Evolutionary conservation across 2,329 filamentous ascomycete genomes (phyloP).

Genomic region (Lachnum nothofagi): DNA sequence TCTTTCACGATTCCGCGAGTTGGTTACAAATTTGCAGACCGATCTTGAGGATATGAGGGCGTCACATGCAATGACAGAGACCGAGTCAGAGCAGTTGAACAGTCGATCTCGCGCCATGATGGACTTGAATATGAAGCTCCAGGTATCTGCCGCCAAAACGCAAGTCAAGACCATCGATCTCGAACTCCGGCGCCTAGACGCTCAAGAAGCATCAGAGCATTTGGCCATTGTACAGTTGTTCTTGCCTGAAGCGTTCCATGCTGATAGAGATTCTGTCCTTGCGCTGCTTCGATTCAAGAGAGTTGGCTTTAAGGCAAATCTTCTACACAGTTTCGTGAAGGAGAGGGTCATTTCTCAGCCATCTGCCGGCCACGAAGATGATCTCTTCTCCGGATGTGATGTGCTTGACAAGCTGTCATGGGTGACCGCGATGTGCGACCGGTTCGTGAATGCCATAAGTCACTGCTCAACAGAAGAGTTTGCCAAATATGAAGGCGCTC

Average conservation of each 20-base stretch:
- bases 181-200: constrained; percentile 79
- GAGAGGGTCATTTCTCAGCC: constrained; percentile 67
- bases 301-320: constrained; percentile 78
- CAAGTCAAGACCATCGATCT: constrained; percentile 93
- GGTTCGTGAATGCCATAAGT: constrained; percentile 75
- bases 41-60: constrained; percentile 90
- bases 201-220: constrained; percentile 82
- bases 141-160: constrained; percentile 82
- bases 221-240: constrained; percentile 85
- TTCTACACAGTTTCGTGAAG: constrained; percentile 72
- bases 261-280: constrained; percentile 79
- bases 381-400: constrained; percentile 73
- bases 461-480: constrained; percentile 76
- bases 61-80: constrained; percentile 86
- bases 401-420: constrained; percentile 80
- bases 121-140: constrained; percentile 92
- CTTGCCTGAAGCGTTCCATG: constrained; percentile 75
- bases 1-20: constrained; percentile 78
- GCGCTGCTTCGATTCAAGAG: constrained; percentile 84
- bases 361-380: constrained; percentile 67
- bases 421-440: constrained; percentile 76
- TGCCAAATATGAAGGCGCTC: constrained; percentile 67
- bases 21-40: constrained; percentile 78
- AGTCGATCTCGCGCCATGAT: constrained; percentile 89
- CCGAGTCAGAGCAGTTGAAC: constrained; percentile 84